Evolutionary conservation across 2,329 filamentous ascomycete species (phyloP), one percentile per base, ranked within the genome.

Genomic region (Hymenoscyphus infarciens): DNA sequence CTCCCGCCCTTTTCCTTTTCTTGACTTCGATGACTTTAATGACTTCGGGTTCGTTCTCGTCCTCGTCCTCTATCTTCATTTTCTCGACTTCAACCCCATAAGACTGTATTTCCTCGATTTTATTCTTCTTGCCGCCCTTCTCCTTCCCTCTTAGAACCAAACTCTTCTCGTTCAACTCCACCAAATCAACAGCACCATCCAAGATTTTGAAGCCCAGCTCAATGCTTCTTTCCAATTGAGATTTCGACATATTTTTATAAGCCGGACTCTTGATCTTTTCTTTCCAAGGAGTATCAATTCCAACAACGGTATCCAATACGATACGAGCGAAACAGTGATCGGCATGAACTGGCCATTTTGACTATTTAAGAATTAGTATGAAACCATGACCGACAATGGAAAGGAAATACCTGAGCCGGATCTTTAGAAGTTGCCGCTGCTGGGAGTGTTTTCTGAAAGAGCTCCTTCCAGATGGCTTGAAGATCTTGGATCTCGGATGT

Each of bases 291-390:
- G 66, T 70, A 53, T 77, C 73, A 27, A 71, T 65, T 5, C 77
- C 73, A 5, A 80, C 66, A 0, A 72, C 72, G 61, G 75, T 75
- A 63, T 81, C 79, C 15, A 81, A 74, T 5, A 80, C 74, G 49
- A 80, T 78, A 10, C 78, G 75, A 3, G 76, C 77, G 65, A 79
- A 80, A 68, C 77, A 79, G 65, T 79, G 78, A 63, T 79, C 77
- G 8, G 76, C 67, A 42, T 73, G 67, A 4, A 81, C 75, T 1
- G 79, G 78, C 79, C 79, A 81, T 29, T 68, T 66, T 6, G 68
- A 42, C 67, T 80, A 75, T 33, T 11, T 25, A 39, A 16, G 11
- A 7, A 4, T 39, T 15, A 56, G n/a, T 11, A 22, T 49, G 42
- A 61, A 69, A 16, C 15, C 27, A 22, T 35, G 31, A 42, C 25